Percentiles rank a stretch among this genome's conserved stretches.
These are phyloP conservation scores for Stenogyne calaminthoides DNA, from an alignment of 305 asterid genomes.

Conservation along the genomic window DNA sequence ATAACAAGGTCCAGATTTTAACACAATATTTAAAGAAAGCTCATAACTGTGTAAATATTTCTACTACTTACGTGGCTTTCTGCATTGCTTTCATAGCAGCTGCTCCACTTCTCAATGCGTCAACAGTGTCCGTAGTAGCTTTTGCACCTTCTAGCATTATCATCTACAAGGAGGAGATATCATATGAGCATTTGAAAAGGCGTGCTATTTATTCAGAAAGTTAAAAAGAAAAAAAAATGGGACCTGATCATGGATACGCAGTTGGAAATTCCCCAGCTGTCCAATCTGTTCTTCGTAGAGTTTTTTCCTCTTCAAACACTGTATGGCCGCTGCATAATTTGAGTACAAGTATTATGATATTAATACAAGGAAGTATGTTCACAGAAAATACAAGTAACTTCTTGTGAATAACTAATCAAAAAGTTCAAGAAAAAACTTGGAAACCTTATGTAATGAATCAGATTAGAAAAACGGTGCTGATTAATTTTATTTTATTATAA, in stretches of 20 bases:
- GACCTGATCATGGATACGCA: conserved; percentile 72
- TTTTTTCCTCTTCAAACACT: conserved; percentile 60
- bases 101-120: conserved; percentile 65
- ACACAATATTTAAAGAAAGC: not conserved
- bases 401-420: not conserved
- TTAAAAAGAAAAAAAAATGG: not conserved
- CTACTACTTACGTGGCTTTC: conserved; percentile 60
- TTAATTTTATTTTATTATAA: not conserved
- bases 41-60: not conserved
- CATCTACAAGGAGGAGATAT: conserved; percentile 42
- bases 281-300: conserved; percentile 64
- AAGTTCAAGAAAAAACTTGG: not conserved
- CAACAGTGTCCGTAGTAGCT: conserved; percentile 77
- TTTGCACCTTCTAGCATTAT: conserved; percentile 70
- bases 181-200: conserved; percentile 18
- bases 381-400: conserved; percentile 10
- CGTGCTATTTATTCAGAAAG: not conserved
- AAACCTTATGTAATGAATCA: not conserved
- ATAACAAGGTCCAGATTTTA: not conserved
- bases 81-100: conserved; percentile 76
- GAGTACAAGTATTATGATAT: conserved; percentile 5
- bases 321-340: conserved; percentile 58
- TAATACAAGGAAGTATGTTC: not conserved
- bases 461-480: not conserved
- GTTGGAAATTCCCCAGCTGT: conserved; percentile 63